Evolutionary conservation across 192 early-diverging fungal species (phyloP).

Genomic region (Polychytrium aggregatum): DNA sequence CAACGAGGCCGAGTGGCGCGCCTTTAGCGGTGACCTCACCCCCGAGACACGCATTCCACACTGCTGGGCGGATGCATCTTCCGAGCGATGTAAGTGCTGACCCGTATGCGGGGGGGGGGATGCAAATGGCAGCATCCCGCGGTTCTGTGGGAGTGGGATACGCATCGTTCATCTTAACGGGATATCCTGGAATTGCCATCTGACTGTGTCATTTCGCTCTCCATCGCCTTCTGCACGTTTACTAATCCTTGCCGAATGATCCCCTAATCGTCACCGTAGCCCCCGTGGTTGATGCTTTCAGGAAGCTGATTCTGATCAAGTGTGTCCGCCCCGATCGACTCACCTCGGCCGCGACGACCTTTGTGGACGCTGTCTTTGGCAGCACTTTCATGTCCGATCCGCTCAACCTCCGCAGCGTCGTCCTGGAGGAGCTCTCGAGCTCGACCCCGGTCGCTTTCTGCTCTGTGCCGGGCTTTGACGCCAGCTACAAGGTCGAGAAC

Average conservation of each 20-base stretch:
- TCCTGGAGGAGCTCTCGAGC: constrained; percentile 55
- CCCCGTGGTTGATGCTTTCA: constrained; percentile 48
- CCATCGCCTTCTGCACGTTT: too few species aligned
- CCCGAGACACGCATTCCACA: constrained; percentile 25
- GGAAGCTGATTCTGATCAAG: constrained; percentile 71
- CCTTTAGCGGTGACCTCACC: constrained; percentile 11
- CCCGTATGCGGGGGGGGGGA: too few species aligned
- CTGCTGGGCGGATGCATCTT: not conserved
- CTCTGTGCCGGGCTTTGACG: constrained; percentile 90
- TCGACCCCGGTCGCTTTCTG: constrained; percentile 84
- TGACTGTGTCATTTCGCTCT: too few species aligned
- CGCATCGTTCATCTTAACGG: too few species aligned
- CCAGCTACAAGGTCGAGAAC: constrained; percentile 85
- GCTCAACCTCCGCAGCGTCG: constrained; percentile 58
- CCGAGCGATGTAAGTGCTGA: constrained; percentile 1
- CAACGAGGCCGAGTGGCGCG: constrained; percentile 20
- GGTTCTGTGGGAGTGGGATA: too few species aligned
- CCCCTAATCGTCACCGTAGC: constrained; percentile 1
- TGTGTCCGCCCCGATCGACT: constrained; percentile 83
- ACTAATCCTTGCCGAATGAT: too few species aligned
- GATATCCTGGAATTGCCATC: too few species aligned
- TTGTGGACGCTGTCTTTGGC: constrained; percentile 63
- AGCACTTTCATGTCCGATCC: constrained; percentile 34
- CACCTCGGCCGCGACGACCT: constrained; percentile 54
- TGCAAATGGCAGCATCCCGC: too few species aligned